Conservation (phyloP, 306 rosid species). For the Myrica gale region DNA sequence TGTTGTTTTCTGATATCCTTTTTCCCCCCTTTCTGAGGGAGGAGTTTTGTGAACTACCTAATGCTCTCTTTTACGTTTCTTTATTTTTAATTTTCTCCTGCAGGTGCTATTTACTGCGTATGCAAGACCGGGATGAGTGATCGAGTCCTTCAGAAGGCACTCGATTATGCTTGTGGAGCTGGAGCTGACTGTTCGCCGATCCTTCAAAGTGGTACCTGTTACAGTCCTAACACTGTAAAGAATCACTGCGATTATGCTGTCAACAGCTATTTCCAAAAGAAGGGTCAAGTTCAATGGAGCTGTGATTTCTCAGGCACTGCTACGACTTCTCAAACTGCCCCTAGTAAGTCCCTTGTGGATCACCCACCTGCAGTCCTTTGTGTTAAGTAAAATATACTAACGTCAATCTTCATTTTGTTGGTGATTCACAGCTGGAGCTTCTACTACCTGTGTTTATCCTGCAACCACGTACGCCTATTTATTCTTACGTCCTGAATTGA, state of each 20-base stretch:
- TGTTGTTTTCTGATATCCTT: background rate
- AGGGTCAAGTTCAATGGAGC: constrained; percentile 56
- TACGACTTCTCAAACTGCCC: constrained; percentile 42
- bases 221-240: constrained; percentile 72
- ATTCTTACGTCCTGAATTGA: background rate
- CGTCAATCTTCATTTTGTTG: constrained; percentile 1
- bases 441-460: constrained; percentile 66
- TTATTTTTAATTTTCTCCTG: background rate
- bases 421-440: constrained; percentile 56
- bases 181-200: constrained; percentile 87
- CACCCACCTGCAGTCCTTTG: background rate
- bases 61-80: background rate
- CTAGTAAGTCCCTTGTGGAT: constrained; percentile 40
- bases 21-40: background rate
- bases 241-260: constrained; percentile 90
- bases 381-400: constrained; percentile 21
- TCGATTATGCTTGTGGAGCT: constrained; percentile 96
- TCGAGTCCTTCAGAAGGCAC: constrained; percentile 63
- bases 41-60: constrained; percentile 28
- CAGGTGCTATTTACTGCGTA: constrained; percentile 75
- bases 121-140: constrained; percentile 78
- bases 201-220: constrained; percentile 68
- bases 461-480: constrained; percentile 60
- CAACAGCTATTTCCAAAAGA: constrained; percentile 84
- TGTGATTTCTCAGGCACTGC: constrained; percentile 86